Percentiles rank a stretch among this genome's conserved stretches.
phyloP scores from a whole-genome alignment of 2,329 filamentous ascomycete species.

The Fusarium staphyleae region DNA sequence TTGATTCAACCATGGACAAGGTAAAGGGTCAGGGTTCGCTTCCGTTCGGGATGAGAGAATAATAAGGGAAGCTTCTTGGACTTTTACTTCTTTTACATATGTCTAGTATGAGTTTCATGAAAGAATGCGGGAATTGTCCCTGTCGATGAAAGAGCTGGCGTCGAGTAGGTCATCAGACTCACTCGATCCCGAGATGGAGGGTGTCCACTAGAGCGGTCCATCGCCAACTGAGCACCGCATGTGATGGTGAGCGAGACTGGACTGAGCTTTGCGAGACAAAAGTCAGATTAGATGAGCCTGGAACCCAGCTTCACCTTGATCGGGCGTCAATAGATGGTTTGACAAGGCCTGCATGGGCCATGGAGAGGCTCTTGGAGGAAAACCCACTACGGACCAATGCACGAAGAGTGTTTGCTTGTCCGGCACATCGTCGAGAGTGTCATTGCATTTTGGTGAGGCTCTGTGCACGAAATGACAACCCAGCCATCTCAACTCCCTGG shows the following conservation, averaged over 20 bases:
- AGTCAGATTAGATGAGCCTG: not conserved
- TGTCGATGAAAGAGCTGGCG: slow-evolving; percentile 24
- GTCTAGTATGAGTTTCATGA: too few species aligned
- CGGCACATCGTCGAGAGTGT: slow-evolving; percentile 6
- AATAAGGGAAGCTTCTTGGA: slow-evolving; percentile 24
- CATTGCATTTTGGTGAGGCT: slow-evolving; percentile 19
- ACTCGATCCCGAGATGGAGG: slow-evolving; percentile 26
- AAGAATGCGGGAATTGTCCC: slow-evolving; percentile 18
- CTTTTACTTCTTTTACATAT: too few species aligned
- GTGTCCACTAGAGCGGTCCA: not conserved
- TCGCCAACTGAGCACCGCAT: slow-evolving; percentile 10
- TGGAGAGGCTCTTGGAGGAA: not conserved
- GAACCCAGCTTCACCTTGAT: slow-evolving; percentile 3
- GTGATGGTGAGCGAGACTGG: slow-evolving; percentile 20
- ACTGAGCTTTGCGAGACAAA: slow-evolving; percentile 7
- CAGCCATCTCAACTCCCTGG: slow-evolving; percentile 1
- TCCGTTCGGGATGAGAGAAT: slow-evolving; percentile 22
- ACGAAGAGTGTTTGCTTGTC: slow-evolving; percentile 1
- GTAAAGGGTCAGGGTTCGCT: slow-evolving; percentile 17
- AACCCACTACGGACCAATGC: not conserved
- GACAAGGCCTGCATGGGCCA: slow-evolving; percentile 7
- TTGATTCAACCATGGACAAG: not conserved
- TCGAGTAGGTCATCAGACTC: slow-evolving; percentile 5
- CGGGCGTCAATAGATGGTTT: slow-evolving; percentile 17
- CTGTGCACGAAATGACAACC: slow-evolving; percentile 17